Evolutionary conservation across 1,139 yeast species (phyloP), one percentile per base, ranked within the genome.

Genomic region (Saccharomycopsis crataegensis): DNA sequence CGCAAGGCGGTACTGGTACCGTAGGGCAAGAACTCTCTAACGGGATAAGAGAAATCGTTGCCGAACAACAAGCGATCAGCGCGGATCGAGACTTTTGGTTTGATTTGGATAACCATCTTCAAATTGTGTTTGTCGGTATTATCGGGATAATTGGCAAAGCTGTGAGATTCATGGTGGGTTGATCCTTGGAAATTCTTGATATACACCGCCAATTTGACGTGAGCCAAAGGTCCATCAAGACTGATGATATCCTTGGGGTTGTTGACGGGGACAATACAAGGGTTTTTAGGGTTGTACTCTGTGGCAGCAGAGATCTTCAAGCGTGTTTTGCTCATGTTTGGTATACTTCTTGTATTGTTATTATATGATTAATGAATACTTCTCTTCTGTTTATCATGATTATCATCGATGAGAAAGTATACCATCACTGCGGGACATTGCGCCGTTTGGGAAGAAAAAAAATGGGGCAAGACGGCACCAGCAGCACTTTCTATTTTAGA

Each of bases 31-130:
- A 74, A 72, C 55, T 82, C 83, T 45, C 74, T 70, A 46, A 85
- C 78, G 0, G 89, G 83, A 37, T 72, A 67, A 28, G 75, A 79
- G 64, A 83, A 82, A 63, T 85, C 91, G 62, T 85, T 85, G 1
- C 91, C 91, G 69, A 81, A 84, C 12, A 80, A 60, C 51, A 84
- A 67, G 14, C 75, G 75, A 48, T 76, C 71, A 1, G 86, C 88
- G 38, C 63, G 62, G 17, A 81, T 72, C 38, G 72, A 70, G 16
- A 58, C 56, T n/a, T 68, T 69, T 6, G 80, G 80, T 12, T 63
- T 67, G 57, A 74, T 74, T 43, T 67, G 69, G 22, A 76, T 65
- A 33, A 49, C 48, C 3, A 60, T 45, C 1, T 16, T 38, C 7
- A 67, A 67, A 6, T 67, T 55, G 70, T 57, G 71, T 70, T 12